Evolutionary conservation across 1,139 yeast species (phyloP).

Genomic region (Lodderomyces pseudojiufengensis): DNA sequence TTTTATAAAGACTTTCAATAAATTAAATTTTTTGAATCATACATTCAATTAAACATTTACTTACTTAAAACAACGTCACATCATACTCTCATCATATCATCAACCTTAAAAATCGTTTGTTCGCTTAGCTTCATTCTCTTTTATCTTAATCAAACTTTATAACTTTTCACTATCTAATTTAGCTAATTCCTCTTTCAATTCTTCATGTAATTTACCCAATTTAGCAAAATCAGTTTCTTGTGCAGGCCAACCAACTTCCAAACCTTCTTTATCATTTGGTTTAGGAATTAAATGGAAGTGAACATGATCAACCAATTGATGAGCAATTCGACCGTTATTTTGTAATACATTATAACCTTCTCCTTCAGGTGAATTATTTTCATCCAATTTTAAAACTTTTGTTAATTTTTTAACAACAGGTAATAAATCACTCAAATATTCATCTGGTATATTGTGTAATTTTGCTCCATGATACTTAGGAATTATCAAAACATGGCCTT

Average conservation of each 20-base stretch:
- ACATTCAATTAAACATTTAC: neutral
- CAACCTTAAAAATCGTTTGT: neutral
- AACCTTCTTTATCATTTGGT: conserved; percentile 63
- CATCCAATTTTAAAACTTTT: conserved; percentile 60
- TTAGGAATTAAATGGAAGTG: conserved; percentile 97
- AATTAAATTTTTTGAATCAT: neutral
- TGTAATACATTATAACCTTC: conserved; percentile 85
- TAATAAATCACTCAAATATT: conserved; percentile 73
- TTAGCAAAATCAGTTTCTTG: conserved; percentile 68
- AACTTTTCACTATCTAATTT: conserved; percentile 22
- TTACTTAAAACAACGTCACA: too few species aligned
- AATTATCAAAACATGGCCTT: conserved; percentile 82
- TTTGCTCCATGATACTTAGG: conserved; percentile 93
- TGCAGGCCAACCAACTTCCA: conserved; percentile 92
- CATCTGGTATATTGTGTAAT: conserved; percentile 89
- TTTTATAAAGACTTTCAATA: conserved; percentile 18
- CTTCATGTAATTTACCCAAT: conserved; percentile 62
- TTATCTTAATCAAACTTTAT: conserved; percentile 11
- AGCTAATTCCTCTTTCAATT: conserved; percentile 53
- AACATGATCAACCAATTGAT: conserved; percentile 91
- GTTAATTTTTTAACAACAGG: conserved; percentile 88
- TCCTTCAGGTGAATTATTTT: conserved; percentile 50
- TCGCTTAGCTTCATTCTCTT: neutral
- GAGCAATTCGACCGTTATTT: conserved; percentile 91
- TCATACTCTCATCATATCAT: too few species aligned